Percentiles rank a stretch among this genome's conserved stretches.
These are phyloP conservation scores for Exophiala viscosa DNA, from an alignment of 2,329 filamentous ascomycete genomes.

Conservation along the genomic window DNA sequence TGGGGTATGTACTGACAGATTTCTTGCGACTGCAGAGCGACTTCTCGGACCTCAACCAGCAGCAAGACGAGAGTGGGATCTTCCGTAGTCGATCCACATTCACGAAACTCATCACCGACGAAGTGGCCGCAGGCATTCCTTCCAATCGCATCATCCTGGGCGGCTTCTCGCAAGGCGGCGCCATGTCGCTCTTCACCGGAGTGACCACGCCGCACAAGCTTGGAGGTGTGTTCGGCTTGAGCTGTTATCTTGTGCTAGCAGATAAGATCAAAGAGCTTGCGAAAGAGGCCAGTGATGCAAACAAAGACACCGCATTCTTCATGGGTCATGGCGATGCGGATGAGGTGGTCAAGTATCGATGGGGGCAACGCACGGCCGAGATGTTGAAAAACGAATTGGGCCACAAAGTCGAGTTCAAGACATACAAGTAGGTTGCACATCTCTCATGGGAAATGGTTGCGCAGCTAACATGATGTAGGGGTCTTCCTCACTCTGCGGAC, in stretches of 20 bases:
- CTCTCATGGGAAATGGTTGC: neutral
- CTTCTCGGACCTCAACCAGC: conserved; percentile 39
- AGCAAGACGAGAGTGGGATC: conserved; percentile 64
- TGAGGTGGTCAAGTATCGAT: conserved; percentile 64
- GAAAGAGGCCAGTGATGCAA: conserved; percentile 51
- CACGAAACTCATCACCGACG: conserved; percentile 71
- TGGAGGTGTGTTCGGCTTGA: conserved; percentile 83
- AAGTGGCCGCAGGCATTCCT: conserved; percentile 76
- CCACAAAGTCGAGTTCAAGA: conserved; percentile 69
- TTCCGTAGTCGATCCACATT: conserved; percentile 70
- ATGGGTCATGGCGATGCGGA: conserved; percentile 85
- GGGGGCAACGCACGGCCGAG: conserved; percentile 66
- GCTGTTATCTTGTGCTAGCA: conserved; percentile 72
- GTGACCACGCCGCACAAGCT: conserved; percentile 70
- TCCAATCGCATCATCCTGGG: conserved; percentile 77
- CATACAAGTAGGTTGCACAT: conserved; percentile 60
- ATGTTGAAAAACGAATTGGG: conserved; percentile 66
- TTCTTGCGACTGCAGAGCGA: conserved; percentile 34
- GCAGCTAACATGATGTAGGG: conserved; percentile 41
- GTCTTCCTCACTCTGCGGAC: conserved; percentile 71
- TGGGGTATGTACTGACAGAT: neutral
- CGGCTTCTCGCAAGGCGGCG: conserved; percentile 68
- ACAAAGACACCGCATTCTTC: conserved; percentile 76
- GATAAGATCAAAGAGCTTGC: conserved; percentile 59
- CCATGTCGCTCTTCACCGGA: conserved; percentile 77